Base-by-base conservation (phyloP, 495 filamentous ascomycete species). In the Massariosphaeria phaeospora region DNA sequence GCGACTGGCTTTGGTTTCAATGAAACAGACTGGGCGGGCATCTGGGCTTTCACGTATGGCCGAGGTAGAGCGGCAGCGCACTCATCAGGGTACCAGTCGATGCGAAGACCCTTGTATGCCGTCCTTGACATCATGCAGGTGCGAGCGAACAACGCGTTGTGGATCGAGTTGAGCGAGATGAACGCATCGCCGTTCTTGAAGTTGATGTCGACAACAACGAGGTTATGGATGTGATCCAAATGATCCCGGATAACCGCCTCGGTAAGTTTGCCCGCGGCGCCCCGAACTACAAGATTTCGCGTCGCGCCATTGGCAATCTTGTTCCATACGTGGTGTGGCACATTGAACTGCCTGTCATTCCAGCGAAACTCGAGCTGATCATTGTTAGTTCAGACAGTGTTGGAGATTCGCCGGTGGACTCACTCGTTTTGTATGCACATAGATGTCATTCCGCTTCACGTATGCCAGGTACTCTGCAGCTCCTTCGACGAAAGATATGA, bases 151-250 rank as follows among this genome's bases (percentile, higher is more conserved):
- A 87, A 74, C 0, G 86, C 84, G 56, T 84, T 84, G 67, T 86
- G 79, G 5, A 95, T 78, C 1, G 86, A 89, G 66, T 91, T 94
- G 8, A 84, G 83, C 43, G 80, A 81, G 44, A 93, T 77, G 67
- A 79, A 77, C 33, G 77, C 83, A 64, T 80, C 79, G 21, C 73
- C 75, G 17, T 72, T 64, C 36, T 67, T 66, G 66, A 85, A 84
- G 29, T 72, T 71, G 18, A 91, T 72, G 50, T 79, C 79, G 65
- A 91, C 76, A 12, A 95, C 75, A 25, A 84, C 74, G 9, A 91
- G 72, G 60, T 88, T 87, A 66, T 90, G 80, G 57, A 94, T 91
- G 63, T 93, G 89, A 13, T 91, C 84, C 35, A 91, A 70, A 60
- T 95, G 84, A 4, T 84, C 79, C 1, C 85, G 80, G 38, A 95